phyloP scores from a whole-genome alignment of 2,329 filamentous ascomycete genomes.

The Incumbomyces delicatus region DNA sequence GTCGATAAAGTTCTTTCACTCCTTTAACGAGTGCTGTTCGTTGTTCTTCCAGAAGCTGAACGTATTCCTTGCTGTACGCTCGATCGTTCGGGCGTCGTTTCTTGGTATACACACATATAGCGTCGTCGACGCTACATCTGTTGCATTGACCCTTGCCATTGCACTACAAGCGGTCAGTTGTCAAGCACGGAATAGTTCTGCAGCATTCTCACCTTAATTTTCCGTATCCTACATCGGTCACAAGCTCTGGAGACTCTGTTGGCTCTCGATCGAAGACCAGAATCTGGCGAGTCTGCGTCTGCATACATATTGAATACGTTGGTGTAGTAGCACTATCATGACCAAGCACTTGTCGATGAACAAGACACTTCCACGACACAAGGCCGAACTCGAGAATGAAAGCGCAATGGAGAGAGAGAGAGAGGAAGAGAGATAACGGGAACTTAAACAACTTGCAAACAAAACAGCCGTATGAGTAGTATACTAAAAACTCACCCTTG shows the following conservation, averaged over 20 bases:
- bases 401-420: not conserved
- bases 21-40: conserved; percentile 1
- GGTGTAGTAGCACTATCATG: no score
- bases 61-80: conserved; percentile 4
- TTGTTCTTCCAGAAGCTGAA: conserved; percentile 4
- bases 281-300: not conserved
- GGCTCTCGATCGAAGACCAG: not conserved
- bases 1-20: conserved; percentile 2
- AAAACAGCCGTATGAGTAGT: no score
- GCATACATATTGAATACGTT: not conserved
- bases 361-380: no score
- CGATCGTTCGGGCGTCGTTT: not conserved
- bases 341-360: not conserved
- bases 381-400: not conserved
- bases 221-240: conserved; percentile 3
- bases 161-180: not conserved
- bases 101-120: conserved; percentile 4
- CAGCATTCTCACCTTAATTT: not conserved
- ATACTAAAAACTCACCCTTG: no score
- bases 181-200: not conserved
- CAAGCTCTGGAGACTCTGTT: conserved; percentile 3
- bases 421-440: not conserved
- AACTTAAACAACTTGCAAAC: no score
- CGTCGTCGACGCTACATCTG: conserved; percentile 1
- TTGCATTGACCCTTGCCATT: conserved; percentile 4